Base-by-base conservation (phyloP, 108 stramenopile genomes). In the Chaetoceros muelleri region DNA sequence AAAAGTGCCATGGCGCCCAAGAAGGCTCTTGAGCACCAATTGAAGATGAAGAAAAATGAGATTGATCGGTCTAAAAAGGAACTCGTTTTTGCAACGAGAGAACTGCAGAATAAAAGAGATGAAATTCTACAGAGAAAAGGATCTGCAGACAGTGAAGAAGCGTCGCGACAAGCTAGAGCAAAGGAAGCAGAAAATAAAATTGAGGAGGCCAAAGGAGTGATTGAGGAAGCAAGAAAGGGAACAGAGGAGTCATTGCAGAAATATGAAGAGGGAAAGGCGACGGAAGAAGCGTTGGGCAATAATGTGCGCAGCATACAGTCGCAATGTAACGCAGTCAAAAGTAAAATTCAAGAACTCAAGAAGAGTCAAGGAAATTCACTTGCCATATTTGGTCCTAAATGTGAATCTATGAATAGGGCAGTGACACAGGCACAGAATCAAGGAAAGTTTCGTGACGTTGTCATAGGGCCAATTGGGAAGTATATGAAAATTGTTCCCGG, bases 401-500 rank as follows among this genome's bases (percentile, higher is more conserved):
- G 75, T 51, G 58, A 47, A 16, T 55, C 25, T 50, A 24, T 49
- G 24, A 10, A 30, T 22, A 57, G 51, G 45, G 55, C 55, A 44
- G 66, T 78, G 23, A 65, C 80, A 51, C 53, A 66, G 45, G 63
- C 68, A 0, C 29, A 25, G n/a, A 64, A 60, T 29, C 21, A 53
- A 20, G 57, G 76, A 2, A 68, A 72, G 48, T 86, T 87, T 52
- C 70, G 55, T 29, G 91, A 83, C 1, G 73, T 71, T 1, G 85
- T 92, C 3, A 34, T 70, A 3, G 91, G 91, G 2, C 91, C 91
- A 20, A 81, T 93, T 53, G 91, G 86, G 0, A 65, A 65, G 44
- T 84, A 79, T 57, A 51, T 86, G 55, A 87, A 93, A 60, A 65
- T 93, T 48, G 72, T 66, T n/a, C 57, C 72, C 48, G 87, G 87